Conservation (phyloP, 306 rosid genomes). For the Vigna unguiculata region DNA sequence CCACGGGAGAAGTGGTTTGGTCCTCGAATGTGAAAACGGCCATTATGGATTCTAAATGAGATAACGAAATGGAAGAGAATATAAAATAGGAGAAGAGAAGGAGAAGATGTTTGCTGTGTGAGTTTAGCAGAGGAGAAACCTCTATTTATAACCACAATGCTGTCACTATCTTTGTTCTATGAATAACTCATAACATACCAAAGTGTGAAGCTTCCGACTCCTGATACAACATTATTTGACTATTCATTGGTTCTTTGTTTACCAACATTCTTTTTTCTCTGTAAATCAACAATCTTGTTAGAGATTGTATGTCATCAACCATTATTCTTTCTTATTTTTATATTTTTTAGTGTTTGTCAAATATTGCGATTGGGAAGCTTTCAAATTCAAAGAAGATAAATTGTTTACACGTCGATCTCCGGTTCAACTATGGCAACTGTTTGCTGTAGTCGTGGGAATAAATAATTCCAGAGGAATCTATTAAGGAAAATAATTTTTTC, state of each 20-base stretch:
- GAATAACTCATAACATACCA: no score
- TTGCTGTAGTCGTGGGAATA: background rate
- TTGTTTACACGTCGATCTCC: background rate
- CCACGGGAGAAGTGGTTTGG: slow-evolving; percentile 45
- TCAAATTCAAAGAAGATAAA: background rate
- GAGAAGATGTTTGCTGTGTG: no score
- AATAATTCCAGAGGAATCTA: background rate
- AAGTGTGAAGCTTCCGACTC: no score
- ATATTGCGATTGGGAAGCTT: slow-evolving; percentile 16
- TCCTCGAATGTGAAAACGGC: slow-evolving; percentile 57
- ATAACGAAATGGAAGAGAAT: no score
- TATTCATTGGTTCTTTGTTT: no score
- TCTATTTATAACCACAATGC: slow-evolving; percentile 29
- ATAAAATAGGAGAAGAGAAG: no score
- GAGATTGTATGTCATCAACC: background rate
- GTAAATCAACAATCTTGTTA: no score
- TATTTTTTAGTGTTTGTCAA: slow-evolving; percentile 19
- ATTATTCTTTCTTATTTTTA: background rate
- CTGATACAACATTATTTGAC: no score
- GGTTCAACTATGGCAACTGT: slow-evolving; percentile 26
- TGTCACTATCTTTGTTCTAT: background rate
- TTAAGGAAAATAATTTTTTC: no score
- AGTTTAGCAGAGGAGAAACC: background rate
- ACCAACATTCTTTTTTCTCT: no score
- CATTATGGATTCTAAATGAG: slow-evolving; percentile 39